These are phyloP conservation scores for Ascochyta viciae-villosae DNA, from an alignment of 2,329 filamentous ascomycete species.

Conservation along the genomic window DNA sequence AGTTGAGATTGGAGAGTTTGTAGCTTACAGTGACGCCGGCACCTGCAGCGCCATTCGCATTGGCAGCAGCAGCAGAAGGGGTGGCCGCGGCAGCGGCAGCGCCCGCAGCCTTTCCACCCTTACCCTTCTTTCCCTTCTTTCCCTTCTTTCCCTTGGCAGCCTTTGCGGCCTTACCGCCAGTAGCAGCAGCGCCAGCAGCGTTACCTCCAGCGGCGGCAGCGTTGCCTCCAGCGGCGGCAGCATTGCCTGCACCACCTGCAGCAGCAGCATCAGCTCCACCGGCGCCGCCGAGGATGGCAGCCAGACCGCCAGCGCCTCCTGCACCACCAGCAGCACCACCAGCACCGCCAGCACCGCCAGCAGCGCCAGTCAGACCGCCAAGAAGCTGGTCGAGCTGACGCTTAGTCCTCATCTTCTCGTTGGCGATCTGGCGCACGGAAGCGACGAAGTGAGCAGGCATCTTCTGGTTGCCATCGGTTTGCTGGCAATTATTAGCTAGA, in stretches of 20 bases:
- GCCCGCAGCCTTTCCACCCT: not conserved
- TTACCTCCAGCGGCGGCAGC: conserved; percentile 1
- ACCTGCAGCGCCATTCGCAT: not conserved
- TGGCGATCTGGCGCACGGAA: conserved; percentile 27
- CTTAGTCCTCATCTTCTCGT: conserved; percentile 33
- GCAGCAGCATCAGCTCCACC: conserved; percentile 8
- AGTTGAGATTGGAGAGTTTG: not conserved
- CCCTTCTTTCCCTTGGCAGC: not conserved
- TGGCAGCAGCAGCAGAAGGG: not conserved
- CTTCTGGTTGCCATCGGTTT: conserved; percentile 26
- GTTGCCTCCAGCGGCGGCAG: not conserved
- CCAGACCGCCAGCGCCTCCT: conserved; percentile 13
- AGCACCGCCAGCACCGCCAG: conserved; percentile 16
- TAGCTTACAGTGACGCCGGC: conserved; percentile 2
- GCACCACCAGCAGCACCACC: conserved; percentile 20
- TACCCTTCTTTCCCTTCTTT: not conserved
- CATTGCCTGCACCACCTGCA: not conserved
- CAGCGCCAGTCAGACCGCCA: conserved; percentile 23
- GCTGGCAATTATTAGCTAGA: conserved; percentile 7
- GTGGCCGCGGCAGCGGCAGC: not conserved
- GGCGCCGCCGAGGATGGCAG: not conserved
- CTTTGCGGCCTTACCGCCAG: not conserved
- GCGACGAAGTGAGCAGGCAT: conserved; percentile 36
- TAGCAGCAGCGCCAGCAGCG: not conserved
- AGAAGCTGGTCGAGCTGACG: conserved; percentile 39